These are phyloP conservation scores for Trametes maxima DNA, from an alignment of 768 basidiomycete species.

Conservation along the genomic window DNA sequence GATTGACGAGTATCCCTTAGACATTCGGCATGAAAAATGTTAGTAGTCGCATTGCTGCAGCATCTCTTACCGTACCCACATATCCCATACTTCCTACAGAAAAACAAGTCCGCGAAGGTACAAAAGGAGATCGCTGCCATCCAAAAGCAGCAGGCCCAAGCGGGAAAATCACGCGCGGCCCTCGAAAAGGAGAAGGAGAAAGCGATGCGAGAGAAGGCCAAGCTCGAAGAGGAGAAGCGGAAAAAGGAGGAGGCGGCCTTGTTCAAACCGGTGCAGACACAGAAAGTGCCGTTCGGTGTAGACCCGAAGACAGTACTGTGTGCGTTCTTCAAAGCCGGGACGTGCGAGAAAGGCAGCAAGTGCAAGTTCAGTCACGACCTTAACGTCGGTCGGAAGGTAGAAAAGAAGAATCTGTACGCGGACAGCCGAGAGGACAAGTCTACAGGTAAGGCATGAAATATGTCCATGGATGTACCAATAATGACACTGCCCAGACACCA, in stretches of 20 bases:
- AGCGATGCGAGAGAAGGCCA: conserved; percentile 71
- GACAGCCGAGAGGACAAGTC: conserved; percentile 84
- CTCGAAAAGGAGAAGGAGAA: conserved; percentile 89
- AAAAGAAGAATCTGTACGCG: conserved; percentile 94
- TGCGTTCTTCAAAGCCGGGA: conserved; percentile 88
- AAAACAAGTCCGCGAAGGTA: conserved; percentile 94
- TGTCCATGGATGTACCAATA: background rate
- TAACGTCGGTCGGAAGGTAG: conserved; percentile 86
- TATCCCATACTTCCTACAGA: conserved; percentile 45
- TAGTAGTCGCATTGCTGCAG: conserved; percentile 31
- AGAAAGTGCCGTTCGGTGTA: conserved; percentile 92
- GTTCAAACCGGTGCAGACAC: conserved; percentile 75
- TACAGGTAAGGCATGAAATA: conserved; percentile 49
- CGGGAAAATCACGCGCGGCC: conserved; percentile 79
- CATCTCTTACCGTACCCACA: background rate
- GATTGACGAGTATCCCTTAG: conserved; percentile 42
- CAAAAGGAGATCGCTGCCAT: conserved; percentile 82
- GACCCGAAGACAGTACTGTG: conserved; percentile 96
- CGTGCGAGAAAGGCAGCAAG: conserved; percentile 90
- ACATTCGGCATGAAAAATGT: conserved; percentile 92
- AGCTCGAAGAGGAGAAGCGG: conserved; percentile 79
- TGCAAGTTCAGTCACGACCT: conserved; percentile 98
- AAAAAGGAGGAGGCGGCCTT: conserved; percentile 84
- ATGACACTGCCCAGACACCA: conserved; percentile 65
- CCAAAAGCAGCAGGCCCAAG: conserved; percentile 69